Evolutionary conservation across 257 asterid genomes (phyloP), one percentile per base, ranked within the genome.

Genomic region (Eucommia ulmoides): DNA sequence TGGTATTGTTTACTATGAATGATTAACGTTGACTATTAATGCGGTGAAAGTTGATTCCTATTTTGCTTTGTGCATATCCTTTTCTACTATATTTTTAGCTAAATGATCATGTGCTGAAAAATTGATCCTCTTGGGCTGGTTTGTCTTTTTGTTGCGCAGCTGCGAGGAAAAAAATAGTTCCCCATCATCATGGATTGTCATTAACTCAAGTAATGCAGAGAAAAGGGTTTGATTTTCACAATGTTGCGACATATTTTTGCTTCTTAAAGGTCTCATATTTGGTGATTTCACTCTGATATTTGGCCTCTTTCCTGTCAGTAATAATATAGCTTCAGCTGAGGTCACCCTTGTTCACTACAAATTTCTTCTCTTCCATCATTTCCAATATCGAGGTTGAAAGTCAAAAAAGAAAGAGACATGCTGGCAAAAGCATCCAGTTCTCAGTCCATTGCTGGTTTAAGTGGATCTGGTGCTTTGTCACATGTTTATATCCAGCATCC

Each of bases 401-500:
- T 44, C 25, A 52, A 23, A 50, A 24, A 53, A 61, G 42, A 53
- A 74, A 63, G 42, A 53, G 72, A 63, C 59, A 85, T 89, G 96
- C 48, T 42, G 49, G 76, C 81, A 55, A 78, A 65, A 67, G 62
- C 84, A 71, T 83, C 93, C 49, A 67, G 83, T 8, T 78, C 94
- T 55, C 65, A 64, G 61, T 73, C 73, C 60, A 67, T 84, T 54
- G 54, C 15, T 18, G 19, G 71, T 71, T 69, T 72, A 45, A 62
- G 78, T 64, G 84, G 80, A 74, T 80, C 96, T 65, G 93, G 76
- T 65, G 86, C 92, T 62, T 62, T 89, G 17, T 89, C 94, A 19
- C 96, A 89, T 75, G 88, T 70, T 53, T 78, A 78, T 64, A 68
- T 83, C 50, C 88, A 82, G 59, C 63, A 71, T 67, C 96, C 94